Evolutionary conservation across 1,139 yeast species (phyloP).

Genomic region (Yamadazyma dendronema): DNA sequence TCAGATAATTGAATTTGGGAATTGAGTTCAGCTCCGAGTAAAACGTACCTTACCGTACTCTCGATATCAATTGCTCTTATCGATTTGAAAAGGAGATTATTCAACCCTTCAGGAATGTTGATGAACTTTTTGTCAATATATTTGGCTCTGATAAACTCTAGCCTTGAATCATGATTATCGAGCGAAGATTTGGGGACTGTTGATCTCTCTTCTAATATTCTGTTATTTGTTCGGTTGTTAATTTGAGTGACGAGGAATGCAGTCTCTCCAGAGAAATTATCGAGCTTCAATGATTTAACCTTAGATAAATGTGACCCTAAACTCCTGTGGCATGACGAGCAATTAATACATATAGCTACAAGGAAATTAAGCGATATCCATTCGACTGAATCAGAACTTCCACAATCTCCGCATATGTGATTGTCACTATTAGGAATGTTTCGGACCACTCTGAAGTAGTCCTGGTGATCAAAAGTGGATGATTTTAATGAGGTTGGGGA

Average conservation of each 20-base stretch:
- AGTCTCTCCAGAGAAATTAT: conserved; percentile 44
- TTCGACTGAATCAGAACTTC: conserved; percentile 61
- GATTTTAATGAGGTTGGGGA: conserved; percentile 40
- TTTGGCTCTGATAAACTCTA: conserved; percentile 49
- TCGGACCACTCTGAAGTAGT: conserved; percentile 45
- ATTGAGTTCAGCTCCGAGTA: conserved; percentile 51
- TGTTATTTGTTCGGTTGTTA: conserved; percentile 39
- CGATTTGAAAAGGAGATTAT: conserved; percentile 38
- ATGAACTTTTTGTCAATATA: conserved; percentile 44
- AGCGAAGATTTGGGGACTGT: conserved; percentile 28
- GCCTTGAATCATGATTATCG: conserved; percentile 35
- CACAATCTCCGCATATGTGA: conserved; percentile 76
- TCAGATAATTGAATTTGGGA: conserved; percentile 30
- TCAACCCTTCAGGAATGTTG: conserved; percentile 22
- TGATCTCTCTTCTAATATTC: conserved; percentile 12
- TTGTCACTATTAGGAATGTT: conserved; percentile 54
- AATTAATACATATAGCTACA: conserved; percentile 74
- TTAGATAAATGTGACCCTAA: conserved; percentile 53
- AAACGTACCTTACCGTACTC: conserved; percentile 45
- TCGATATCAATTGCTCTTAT: conserved; percentile 50
- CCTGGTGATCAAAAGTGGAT: conserved; percentile 19
- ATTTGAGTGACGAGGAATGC: conserved; percentile 39
- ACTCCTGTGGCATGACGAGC: conserved; percentile 62
- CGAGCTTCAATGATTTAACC: conserved; percentile 50
- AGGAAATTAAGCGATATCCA: conserved; percentile 84